Evolutionary conservation across 495 filamentous ascomycete genomes (phyloP).

Genomic region (Coniosporium apollinis): DNA sequence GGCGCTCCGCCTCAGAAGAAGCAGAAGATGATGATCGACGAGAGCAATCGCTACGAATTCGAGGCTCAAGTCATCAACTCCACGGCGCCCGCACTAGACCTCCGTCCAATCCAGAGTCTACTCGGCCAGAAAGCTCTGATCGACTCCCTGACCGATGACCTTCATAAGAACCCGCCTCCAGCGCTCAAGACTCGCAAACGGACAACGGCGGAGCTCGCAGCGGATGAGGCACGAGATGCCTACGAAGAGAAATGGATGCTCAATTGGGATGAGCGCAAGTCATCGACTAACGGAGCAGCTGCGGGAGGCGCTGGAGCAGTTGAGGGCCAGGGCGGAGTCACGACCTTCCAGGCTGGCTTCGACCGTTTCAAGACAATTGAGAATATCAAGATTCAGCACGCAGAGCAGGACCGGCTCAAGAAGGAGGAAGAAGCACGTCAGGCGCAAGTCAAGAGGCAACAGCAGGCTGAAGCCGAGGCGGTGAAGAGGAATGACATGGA

Average conservation of each 20-base stretch:
- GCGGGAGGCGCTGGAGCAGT: constrained; percentile 44
- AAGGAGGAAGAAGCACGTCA: constrained; percentile 42
- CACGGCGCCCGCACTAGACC: constrained; percentile 54
- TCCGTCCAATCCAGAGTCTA: constrained; percentile 53
- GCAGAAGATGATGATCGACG: constrained; percentile 63
- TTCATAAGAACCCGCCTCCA: constrained; percentile 58
- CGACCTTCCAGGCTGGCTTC: constrained; percentile 69
- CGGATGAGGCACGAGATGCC: constrained; percentile 79
- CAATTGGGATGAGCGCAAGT: constrained; percentile 71
- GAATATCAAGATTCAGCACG: constrained; percentile 61
- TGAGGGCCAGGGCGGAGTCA: constrained; percentile 53
- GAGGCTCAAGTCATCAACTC: constrained; percentile 54
- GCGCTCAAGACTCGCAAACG: constrained; percentile 80
- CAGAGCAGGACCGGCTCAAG: constrained; percentile 48
- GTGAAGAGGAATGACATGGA: constrained; percentile 12
- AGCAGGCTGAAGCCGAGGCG: constrained; percentile 20
- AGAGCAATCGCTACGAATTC: constrained; percentile 48
- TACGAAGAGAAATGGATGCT: constrained; percentile 86
- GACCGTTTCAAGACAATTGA: constrained; percentile 81
- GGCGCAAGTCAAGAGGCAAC: constrained; percentile 33
- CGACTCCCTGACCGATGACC: constrained; percentile 51
- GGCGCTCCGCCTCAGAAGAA: constrained; percentile 42
- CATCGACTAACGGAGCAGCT: constrained; percentile 37
- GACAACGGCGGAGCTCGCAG: constrained; percentile 83
- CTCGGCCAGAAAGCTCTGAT: constrained; percentile 53